Percentiles rank a stretch among this genome's conserved stretches.
These are phyloP conservation scores for Nicotiana rustica DNA, from an alignment of 305 asterid genomes.

Conservation along the genomic window DNA sequence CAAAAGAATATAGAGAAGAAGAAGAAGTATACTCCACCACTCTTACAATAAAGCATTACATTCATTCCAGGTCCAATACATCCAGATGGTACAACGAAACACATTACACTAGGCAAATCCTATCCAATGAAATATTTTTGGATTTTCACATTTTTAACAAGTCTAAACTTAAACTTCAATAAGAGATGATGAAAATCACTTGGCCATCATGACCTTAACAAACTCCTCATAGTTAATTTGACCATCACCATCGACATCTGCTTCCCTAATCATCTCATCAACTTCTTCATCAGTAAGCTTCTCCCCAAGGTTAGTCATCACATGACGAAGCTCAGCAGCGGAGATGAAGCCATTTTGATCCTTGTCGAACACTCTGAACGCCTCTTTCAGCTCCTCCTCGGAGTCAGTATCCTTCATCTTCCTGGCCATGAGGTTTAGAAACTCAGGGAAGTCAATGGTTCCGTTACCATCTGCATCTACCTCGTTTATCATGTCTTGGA, in stretches of 20 bases:
- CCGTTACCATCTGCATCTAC: constrained; percentile 83
- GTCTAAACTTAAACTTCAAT: constrained; percentile 16
- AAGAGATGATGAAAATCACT: constrained; percentile 40
- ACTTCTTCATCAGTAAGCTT: constrained; percentile 76
- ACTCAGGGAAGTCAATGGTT: constrained; percentile 75
- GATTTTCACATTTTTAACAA: constrained; percentile 27
- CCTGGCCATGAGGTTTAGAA: constrained; percentile 69
- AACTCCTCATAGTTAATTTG: constrained; percentile 76
- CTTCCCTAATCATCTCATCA: constrained; percentile 76
- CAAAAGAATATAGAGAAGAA: no score
- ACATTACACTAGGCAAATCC: constrained; percentile 41
- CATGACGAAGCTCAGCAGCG: constrained; percentile 74
- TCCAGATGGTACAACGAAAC: constrained; percentile 35
- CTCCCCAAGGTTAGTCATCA: constrained; percentile 79
- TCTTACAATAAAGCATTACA: constrained; percentile 47
- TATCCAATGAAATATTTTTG: constrained; percentile 32
- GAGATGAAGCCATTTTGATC: constrained; percentile 76
- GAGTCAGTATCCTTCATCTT: constrained; percentile 76
- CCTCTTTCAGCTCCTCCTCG: constrained; percentile 75
- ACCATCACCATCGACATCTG: constrained; percentile 74
- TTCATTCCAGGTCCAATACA: constrained; percentile 34
- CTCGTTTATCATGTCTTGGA: constrained; percentile 73
- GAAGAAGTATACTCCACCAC: constrained; percentile 32
- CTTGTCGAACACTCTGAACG: constrained; percentile 76
- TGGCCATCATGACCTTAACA: constrained; percentile 80